A percentile compares a stretch with the other conserved stretches of the same genome.
Evolutionary conservation across 768 basidiomycete species (phyloP).

Genomic region (Xanthoconium purpureum): DNA sequence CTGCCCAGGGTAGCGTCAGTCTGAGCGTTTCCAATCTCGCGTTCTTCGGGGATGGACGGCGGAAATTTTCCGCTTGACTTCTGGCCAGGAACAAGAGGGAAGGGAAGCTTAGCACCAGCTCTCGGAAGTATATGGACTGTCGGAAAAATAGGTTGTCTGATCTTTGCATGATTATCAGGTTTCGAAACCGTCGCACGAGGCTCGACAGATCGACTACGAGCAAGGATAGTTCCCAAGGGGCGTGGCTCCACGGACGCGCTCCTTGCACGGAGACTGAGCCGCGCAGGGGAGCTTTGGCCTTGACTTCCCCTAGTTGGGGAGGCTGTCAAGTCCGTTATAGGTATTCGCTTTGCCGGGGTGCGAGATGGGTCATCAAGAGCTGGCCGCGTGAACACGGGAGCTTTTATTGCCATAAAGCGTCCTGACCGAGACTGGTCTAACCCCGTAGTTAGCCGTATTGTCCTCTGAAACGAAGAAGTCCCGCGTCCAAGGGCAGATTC

Average conservation of each 20-base stretch:
- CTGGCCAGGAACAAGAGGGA: slow-evolving; percentile 26
- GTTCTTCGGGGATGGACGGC: slow-evolving; percentile 35
- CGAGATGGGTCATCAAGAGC: slow-evolving; percentile 36
- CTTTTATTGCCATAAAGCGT: slow-evolving; percentile 10
- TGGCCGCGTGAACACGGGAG: slow-evolving; percentile 43
- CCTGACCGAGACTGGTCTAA: slow-evolving; percentile 22
- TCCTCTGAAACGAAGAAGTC: slow-evolving; percentile 48
- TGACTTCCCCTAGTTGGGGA: slow-evolving; percentile 24
- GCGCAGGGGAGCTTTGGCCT: slow-evolving; percentile 14
- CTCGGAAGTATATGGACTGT: slow-evolving; percentile 4
- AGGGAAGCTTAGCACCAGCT: slow-evolving; percentile 23
- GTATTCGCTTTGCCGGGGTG: slow-evolving; percentile 36
- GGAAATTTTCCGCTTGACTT: slow-evolving; percentile 20
- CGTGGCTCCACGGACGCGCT: slow-evolving; percentile 37
- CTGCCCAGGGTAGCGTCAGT: slow-evolving; percentile 14
- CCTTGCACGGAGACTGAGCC: slow-evolving; percentile 24
- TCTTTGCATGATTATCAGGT: slow-evolving; percentile 8
- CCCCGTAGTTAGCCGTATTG: slow-evolving; percentile 31
- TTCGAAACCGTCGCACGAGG: slow-evolving; percentile 13
- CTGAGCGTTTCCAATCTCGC: slow-evolving; percentile 9
- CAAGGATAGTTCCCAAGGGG: slow-evolving; percentile 7
- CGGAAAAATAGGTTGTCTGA: slow-evolving; percentile 23
- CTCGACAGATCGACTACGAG: slow-evolving; percentile 33
- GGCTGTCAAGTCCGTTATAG: slow-evolving; percentile 23
- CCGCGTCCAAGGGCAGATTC: slow-evolving; percentile 49